These are phyloP conservation scores for Metarhizium robertsii DNA, from an alignment of 2,329 filamentous ascomycete species.

Conservation along the genomic window DNA sequence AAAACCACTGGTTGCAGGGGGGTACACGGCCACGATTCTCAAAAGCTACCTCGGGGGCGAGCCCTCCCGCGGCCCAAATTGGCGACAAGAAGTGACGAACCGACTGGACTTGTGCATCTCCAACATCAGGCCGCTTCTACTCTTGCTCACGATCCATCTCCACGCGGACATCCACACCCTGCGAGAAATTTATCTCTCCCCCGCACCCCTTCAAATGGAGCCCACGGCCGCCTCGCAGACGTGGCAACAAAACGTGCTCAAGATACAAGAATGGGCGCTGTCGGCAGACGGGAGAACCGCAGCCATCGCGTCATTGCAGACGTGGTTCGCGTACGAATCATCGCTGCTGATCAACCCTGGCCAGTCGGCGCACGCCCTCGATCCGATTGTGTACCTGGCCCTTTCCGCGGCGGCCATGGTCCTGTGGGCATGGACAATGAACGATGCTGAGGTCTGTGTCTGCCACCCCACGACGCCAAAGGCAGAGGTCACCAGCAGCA, in stretches of 20 bases:
- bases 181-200: constrained; percentile 5
- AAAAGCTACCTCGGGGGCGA: constrained; percentile 20
- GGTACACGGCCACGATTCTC: constrained; percentile 12
- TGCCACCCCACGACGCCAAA: constrained; percentile 18
- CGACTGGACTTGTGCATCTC: constrained; percentile 22
- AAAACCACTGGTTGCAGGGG: constrained; percentile 9
- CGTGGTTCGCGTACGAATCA: constrained; percentile 19
- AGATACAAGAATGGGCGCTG: constrained; percentile 19
- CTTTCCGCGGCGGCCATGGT: constrained; percentile 21
- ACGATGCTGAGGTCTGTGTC: constrained; percentile 14
- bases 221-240: constrained; percentile 10
- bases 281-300: constrained; percentile 21
- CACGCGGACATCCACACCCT: constrained; percentile 22
- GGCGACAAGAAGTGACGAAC: constrained; percentile 13
- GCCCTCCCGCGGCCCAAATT: constrained; percentile 14
- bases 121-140: constrained; percentile 25
- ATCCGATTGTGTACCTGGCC: constrained; percentile 25
- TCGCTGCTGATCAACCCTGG: background rate
- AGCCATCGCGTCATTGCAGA: constrained; percentile 22
- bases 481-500: constrained; percentile 14
- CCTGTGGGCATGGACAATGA: constrained; percentile 26
- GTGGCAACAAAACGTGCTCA: constrained; percentile 13
- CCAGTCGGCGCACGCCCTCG: constrained; percentile 9
- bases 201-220: background rate
- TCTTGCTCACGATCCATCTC: constrained; percentile 26